Evolutionary conservation across 805 yeast species (phyloP).

Genomic region (Zygosaccharomyces siamensis): DNA sequence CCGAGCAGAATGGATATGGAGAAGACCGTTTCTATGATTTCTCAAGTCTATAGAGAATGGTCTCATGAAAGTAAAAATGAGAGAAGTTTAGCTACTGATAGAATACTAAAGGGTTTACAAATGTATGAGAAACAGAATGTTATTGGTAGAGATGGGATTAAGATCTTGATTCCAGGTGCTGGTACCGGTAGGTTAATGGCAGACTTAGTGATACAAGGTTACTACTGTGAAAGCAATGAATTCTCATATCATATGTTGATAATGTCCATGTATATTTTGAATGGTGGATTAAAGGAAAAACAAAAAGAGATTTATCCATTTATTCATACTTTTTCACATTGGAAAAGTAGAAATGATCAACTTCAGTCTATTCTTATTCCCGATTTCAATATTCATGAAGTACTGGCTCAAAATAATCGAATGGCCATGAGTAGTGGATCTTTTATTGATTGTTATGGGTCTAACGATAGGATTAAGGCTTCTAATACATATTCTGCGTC

Average conservation of each 20-base stretch:
- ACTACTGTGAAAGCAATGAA: slow-evolving; percentile 55
- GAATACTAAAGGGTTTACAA: slow-evolving; percentile 37
- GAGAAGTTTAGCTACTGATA: slow-evolving; percentile 24
- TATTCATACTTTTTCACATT: slow-evolving; percentile 45
- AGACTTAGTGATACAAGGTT: slow-evolving; percentile 47
- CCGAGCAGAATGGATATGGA: slow-evolving; percentile 43
- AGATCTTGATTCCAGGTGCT: slow-evolving; percentile 53
- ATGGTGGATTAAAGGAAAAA: slow-evolving; percentile 39
- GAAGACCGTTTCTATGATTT: slow-evolving; percentile 50
- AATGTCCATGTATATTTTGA: slow-evolving; percentile 47
- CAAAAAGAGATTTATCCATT: slow-evolving; percentile 45
- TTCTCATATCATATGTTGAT: slow-evolving; percentile 57
- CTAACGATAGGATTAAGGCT: slow-evolving; percentile 27
- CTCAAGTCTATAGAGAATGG: slow-evolving; percentile 55
- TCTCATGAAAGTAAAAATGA: slow-evolving; percentile 44
- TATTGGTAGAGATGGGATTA: slow-evolving; percentile 39
- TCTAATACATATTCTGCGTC: slow-evolving; percentile 18
- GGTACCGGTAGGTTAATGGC: slow-evolving; percentile 54
- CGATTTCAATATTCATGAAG: slow-evolving; percentile 37
- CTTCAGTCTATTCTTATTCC: slow-evolving; percentile 46
- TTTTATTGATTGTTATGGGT: slow-evolving; percentile 58
- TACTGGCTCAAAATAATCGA: slow-evolving; percentile 40
- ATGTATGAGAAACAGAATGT: slow-evolving; percentile 27
- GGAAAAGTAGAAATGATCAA: slow-evolving; percentile 40
- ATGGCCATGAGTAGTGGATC: slow-evolving; percentile 68